Base-by-base conservation (phyloP, 2,329 filamentous ascomycete genomes). In the Cordyceps cicadae region DNA sequence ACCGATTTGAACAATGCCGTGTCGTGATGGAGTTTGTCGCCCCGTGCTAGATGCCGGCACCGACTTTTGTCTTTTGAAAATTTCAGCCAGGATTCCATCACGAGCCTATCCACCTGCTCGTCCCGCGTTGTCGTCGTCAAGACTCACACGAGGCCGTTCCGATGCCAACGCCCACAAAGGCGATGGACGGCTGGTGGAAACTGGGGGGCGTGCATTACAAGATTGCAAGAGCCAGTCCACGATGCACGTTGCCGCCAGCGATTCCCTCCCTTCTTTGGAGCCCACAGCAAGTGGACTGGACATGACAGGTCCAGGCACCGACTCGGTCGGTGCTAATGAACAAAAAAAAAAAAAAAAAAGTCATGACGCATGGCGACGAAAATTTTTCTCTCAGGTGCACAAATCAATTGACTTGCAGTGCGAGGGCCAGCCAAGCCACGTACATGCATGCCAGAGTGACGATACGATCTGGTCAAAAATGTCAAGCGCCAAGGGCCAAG, bases 221-320 rank as follows among this genome's bases (percentile, higher is more conserved):
- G 15, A 37, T 39, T 54, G 17, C 26, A 59, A 29, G 15, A n/a
- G 50, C 57, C 57, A 59, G 49, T 59, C 57, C 50, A 54, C 41
- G 57, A 54, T 59, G 57, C 57, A 59, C 57, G 57, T 59, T 59
- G 45, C 26, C 50, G 24, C 45, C 37, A 43, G 45, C 26, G 17
- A 45, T 34, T 26, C 48, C 56, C 34, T 26, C 48, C 56, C 34
- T 41, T 52, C 37, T 37, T 45, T 7, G 5, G 34, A 32, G 56
- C 24, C 56, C 37, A 52, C 37, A 24, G 24, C 24, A 24, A 43
- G 56, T 52, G 56, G 56, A 9, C 48, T 24, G 24, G 24, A 41
- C n/a, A n/a, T 5, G 34, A 34, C 24, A 32, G 7, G 21, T 59
- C n/a, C 11, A 41, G 21, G n/a, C 7, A 41, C 34, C 26, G 48